These are phyloP conservation scores for Fagopyrum esculentum DNA, from an alignment of 148 eudicot genomes.

Conservation along the genomic window DNA sequence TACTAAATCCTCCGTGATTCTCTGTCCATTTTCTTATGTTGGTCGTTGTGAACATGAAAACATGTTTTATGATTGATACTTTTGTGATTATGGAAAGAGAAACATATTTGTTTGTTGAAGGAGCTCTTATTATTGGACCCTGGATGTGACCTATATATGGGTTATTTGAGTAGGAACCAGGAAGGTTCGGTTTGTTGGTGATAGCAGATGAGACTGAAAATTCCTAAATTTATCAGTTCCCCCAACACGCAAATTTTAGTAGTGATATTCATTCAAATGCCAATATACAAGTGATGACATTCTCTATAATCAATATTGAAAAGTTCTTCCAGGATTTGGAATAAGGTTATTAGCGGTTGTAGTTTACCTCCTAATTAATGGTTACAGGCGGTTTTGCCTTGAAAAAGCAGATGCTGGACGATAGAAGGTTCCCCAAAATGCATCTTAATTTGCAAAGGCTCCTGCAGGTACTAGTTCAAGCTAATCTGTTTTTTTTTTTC, in stretches of 20 bases:
- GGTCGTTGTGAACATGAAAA: neutral
- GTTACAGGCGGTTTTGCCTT: constrained; percentile 62
- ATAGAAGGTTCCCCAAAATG: constrained; percentile 92
- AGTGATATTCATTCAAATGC: neutral
- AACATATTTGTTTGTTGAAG: neutral
- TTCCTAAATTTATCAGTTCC: neutral
- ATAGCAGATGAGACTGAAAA: neutral
- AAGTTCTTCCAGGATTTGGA: neutral
- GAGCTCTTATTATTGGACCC: neutral
- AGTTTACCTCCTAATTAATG: constrained; percentile 7
- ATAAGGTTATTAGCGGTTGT: neutral
- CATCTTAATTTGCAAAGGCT: constrained; percentile 91
- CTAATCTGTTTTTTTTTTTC: neutral
- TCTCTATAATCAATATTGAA: neutral
- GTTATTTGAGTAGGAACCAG: too few species aligned
- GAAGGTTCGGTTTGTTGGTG: neutral
- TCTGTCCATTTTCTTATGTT: neutral
- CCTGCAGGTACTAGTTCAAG: constrained; percentile 56
- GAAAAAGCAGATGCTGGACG: constrained; percentile 88
- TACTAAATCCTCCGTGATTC: too few species aligned
- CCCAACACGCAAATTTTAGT: neutral
- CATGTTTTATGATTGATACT: neutral
- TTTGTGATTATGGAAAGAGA: neutral
- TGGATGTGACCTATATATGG: neutral
- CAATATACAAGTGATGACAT: neutral